phyloP scores from a whole-genome alignment of 495 filamentous ascomycete genomes.

The Entonaema liquescens region DNA sequence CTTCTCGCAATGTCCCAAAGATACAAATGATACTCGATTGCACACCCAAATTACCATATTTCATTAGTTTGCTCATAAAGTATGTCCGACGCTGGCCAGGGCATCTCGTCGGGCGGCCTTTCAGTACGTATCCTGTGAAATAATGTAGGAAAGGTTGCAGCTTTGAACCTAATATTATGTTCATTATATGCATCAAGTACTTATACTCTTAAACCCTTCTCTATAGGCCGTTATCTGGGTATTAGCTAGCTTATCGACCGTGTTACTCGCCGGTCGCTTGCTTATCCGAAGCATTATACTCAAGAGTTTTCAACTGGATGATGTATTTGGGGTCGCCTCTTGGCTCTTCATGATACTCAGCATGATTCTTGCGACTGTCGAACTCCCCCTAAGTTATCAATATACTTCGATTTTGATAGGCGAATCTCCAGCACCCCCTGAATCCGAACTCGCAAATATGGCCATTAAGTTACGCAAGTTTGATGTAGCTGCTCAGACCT shows the following conservation, averaged over 20 bases:
- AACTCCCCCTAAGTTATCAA: conserved; percentile 17
- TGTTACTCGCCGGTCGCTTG: conserved; percentile 12
- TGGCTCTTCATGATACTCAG: conserved; percentile 10
- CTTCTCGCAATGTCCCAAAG: too few species aligned
- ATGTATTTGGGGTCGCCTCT: conserved; percentile 14
- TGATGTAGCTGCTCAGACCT: not conserved
- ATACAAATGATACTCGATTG: too few species aligned
- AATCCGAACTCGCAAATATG: conserved; percentile 13
- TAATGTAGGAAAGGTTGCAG: not conserved
- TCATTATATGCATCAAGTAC: too few species aligned
- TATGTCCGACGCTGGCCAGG: conserved; percentile 29
- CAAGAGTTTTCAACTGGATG: conserved; percentile 27
- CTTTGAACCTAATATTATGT: too few species aligned
- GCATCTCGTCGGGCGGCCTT: conserved; percentile 2
- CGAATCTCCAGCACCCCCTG: conserved; percentile 19
- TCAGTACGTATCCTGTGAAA: not conserved
- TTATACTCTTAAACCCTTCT: not conserved
- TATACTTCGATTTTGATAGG: conserved; percentile 23
- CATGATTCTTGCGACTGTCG: conserved; percentile 17
- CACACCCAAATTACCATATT: too few species aligned
- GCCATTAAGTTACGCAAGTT: conserved; percentile 19
- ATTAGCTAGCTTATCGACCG: conserved; percentile 1
- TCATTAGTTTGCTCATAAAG: not conserved
- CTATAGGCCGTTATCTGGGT: conserved; percentile 20
- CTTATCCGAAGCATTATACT: conserved; percentile 14